Evolutionary conservation across 139 green algal genomes (phyloP), one percentile per base, ranked within the genome.

Genomic region (Medakamo hakoo): DNA sequence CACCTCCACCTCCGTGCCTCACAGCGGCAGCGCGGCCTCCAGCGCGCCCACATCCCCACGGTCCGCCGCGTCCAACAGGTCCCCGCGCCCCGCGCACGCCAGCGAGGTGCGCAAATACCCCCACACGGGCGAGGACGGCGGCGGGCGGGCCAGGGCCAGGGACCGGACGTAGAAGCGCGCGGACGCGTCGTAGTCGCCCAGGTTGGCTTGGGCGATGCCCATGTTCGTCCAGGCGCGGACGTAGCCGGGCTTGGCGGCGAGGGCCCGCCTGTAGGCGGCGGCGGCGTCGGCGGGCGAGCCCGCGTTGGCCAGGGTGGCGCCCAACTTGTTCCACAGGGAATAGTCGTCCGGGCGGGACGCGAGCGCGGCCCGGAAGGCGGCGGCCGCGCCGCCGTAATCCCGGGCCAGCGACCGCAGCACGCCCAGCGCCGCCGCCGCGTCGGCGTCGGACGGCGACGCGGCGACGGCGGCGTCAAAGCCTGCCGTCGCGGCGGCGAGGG

Each of bases 241-340:
- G 82, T 99, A 99, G 81, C 97, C 98, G 67, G 93, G 90, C 75
- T 98, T 99, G 1, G 95, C 64, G 57, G 96, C 85, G 57, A 99
- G 79, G 9, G 93, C 93, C 28, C 70, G 67, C 20, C 60, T 66
- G 24, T 76, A 78, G 1, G 90, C 87, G 26, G 58, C 69, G n/a
- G 95, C 77, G 18, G 91, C 91, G 57, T 94, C 86, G 18, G 49
- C 66, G 30, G 67, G 87, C 49, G 75, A 78, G 0, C 71, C 70
- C 57, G 83, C 80, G 76, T 99, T 99, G 61, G 93, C 93, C 30
- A 93, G 69, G 9, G 85, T 95, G 24, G 86, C 86, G 19, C 90
- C 92, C 59, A 98, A 82, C 78, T 96, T 96, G 82, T 98, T 98
- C 89, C 91, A 97, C 65, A 95, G 73, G 27, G 67, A 82, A 72